These are phyloP conservation scores for Amauroascus niger DNA, from an alignment of 2,329 filamentous ascomycete genomes.

Conservation along the genomic window DNA sequence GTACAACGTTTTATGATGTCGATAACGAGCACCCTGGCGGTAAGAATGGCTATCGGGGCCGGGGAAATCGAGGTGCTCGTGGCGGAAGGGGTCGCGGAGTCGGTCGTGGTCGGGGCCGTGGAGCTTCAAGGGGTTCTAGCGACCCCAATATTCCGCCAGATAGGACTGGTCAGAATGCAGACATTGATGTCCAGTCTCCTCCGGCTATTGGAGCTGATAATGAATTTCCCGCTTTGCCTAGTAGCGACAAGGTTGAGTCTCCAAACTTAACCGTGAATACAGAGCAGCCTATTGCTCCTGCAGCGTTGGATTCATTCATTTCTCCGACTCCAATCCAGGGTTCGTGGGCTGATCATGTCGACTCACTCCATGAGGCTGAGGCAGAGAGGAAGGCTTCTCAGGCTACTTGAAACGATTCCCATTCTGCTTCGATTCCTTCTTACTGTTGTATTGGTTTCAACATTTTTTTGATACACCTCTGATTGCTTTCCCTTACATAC, in stretches of 20 bases:
- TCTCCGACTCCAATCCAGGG: conserved; percentile 12
- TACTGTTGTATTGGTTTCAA: background rate
- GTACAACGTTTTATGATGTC: background rate
- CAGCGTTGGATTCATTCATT: background rate
- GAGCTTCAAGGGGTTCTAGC: conserved; percentile 10
- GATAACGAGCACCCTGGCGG: background rate
- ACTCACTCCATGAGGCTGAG: conserved; percentile 4
- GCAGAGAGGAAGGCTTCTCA: conserved; percentile 4
- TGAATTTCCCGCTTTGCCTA: conserved; percentile 32
- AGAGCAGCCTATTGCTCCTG: background rate
- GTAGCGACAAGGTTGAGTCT: conserved; percentile 17
- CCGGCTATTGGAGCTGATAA: conserved; percentile 25
- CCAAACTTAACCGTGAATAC: background rate
- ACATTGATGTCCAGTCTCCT: conserved; percentile 15
- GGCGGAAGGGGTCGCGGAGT: conserved; percentile 12
- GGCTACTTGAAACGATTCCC: background rate
- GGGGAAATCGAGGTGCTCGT: conserved; percentile 22
- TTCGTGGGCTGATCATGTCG: conserved; percentile 12
- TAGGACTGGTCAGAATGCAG: conserved; percentile 9
- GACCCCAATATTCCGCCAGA: conserved; percentile 10
- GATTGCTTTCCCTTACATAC: background rate
- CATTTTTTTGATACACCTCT: conserved; percentile 1
- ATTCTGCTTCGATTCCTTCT: conserved; percentile 9
- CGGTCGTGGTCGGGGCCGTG: conserved; percentile 3
- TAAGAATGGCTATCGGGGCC: background rate